These are phyloP conservation scores for Pseudozyma sp. DNA, from an alignment of 1,284 basidiomycete genomes.

Conservation along the genomic window DNA sequence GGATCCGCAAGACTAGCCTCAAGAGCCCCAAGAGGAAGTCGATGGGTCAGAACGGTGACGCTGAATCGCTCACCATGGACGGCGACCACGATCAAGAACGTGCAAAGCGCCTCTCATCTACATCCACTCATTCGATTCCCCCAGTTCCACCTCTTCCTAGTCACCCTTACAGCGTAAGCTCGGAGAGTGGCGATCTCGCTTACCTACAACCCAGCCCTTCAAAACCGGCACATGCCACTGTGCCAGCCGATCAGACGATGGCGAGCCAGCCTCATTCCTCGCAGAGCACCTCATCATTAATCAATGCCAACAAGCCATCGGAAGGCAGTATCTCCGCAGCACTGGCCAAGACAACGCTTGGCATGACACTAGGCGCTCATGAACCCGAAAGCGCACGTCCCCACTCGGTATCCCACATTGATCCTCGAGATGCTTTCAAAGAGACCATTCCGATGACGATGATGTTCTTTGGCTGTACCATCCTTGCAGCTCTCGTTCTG, in stretches of 20 bases:
- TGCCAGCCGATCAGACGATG: not conserved
- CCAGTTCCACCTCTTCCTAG: conserved; percentile 38
- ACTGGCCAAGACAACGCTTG: conserved; percentile 18
- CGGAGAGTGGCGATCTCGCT: not conserved
- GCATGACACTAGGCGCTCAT: conserved; percentile 28
- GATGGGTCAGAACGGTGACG: conserved; percentile 3
- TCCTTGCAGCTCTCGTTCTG: conserved; percentile 36
- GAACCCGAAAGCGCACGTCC: conserved; percentile 7
- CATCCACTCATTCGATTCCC: conserved; percentile 31
- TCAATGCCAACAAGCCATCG: conserved; percentile 7
- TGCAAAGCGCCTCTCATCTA: conserved; percentile 31
- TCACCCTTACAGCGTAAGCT: conserved; percentile 5
- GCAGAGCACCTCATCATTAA: conserved; percentile 15
- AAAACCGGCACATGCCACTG: not conserved
- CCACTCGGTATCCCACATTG: not conserved
- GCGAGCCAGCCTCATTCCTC: conserved; percentile 11
- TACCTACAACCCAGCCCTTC: conserved; percentile 17
- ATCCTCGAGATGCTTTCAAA: conserved; percentile 31
- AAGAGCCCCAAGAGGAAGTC: conserved; percentile 10
- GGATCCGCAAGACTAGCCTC: conserved; percentile 32
- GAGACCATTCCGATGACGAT: conserved; percentile 51
- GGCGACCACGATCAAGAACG: conserved; percentile 11
- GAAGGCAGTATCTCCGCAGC: conserved; percentile 18
- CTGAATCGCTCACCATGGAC: conserved; percentile 6
- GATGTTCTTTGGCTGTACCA: conserved; percentile 50